Evolutionary conservation across 2,329 filamentous ascomycete genomes (phyloP).

Genomic region (Polytolypa hystricis): DNA sequence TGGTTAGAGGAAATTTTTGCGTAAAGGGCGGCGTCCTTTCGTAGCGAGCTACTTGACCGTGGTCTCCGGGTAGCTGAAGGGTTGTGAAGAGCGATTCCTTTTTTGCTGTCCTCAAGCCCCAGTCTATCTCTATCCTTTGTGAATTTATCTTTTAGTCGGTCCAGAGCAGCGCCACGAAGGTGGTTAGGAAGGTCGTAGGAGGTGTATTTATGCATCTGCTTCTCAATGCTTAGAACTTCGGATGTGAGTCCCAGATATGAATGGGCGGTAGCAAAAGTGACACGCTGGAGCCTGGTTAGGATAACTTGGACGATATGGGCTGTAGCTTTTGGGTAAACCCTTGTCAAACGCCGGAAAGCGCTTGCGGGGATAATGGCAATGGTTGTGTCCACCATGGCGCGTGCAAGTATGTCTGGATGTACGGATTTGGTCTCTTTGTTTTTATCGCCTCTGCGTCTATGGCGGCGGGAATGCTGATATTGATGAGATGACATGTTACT

Average conservation of each 20-base stretch:
- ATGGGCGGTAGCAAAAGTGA: conserved; percentile 89
- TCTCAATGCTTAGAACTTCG: conserved; percentile 86
- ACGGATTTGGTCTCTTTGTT: conserved; percentile 52
- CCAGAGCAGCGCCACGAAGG: conserved; percentile 69
- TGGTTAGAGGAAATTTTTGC: conserved; percentile 45
- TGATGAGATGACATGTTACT: conserved; percentile 14
- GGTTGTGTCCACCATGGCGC: conserved; percentile 90
- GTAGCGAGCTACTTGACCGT: conserved; percentile 60
- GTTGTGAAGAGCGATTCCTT: conserved; percentile 94
- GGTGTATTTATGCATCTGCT: conserved; percentile 86
- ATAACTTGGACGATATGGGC: conserved; percentile 98
- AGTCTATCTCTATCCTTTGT: conserved; percentile 70
- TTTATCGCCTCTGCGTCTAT: conserved; percentile 22
- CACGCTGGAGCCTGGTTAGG: conserved; percentile 81
- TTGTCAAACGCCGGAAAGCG: conserved; percentile 82
- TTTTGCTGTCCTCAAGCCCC: conserved; percentile 67
- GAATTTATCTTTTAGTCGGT: conserved; percentile 88
- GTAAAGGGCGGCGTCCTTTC: conserved; percentile 69
- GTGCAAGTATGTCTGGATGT: conserved; percentile 93
- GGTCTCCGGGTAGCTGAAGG: conserved; percentile 53
- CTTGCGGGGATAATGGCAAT: conserved; percentile 97
- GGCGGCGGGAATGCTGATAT: conserved; percentile 26
- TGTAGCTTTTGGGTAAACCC: conserved; percentile 90
- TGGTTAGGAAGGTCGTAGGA: conserved; percentile 85
- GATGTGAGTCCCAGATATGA: conserved; percentile 85